phyloP scores from a whole-genome alignment of 129 eudicot genomes.

The Chrysanthemum makinoi region DNA sequence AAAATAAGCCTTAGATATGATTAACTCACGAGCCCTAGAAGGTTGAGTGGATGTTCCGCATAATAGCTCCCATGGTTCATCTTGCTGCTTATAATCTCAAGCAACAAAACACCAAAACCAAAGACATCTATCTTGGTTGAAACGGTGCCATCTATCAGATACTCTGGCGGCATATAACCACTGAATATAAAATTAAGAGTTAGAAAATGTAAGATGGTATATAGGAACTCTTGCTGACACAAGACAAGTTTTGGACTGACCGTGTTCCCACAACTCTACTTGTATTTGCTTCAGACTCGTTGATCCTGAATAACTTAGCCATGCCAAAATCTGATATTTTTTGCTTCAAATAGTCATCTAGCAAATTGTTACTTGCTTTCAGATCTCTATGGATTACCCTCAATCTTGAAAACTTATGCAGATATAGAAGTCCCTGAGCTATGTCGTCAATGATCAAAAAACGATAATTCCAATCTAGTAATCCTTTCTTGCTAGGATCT shows the following conservation, averaged over 20 bases:
- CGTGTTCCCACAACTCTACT: slow-evolving; percentile 36
- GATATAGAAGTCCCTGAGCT: slow-evolving; percentile 38
- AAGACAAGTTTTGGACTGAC: slow-evolving; percentile 16
- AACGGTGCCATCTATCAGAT: too few relatives aligned
- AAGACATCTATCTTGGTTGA: too few relatives aligned
- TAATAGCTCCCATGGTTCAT: too few relatives aligned
- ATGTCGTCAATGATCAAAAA: slow-evolving; percentile 33
- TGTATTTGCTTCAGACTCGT: slow-evolving; percentile 32
- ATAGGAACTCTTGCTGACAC: neutral
- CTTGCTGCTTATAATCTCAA: too few relatives aligned
- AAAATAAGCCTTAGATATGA: too few relatives aligned
- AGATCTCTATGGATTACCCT: slow-evolving; percentile 36
- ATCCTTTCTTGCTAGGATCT: slow-evolving; percentile 26
- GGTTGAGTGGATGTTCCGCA: too few relatives aligned
- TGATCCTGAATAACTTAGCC: slow-evolving; percentile 30
- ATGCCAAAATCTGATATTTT: slow-evolving; percentile 35
- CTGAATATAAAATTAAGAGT: neutral
- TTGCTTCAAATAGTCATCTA: slow-evolving; percentile 30
- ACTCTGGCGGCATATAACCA: too few relatives aligned
- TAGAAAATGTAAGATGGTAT: neutral
- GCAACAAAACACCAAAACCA: too few relatives aligned
- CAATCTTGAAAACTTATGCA: slow-evolving; percentile 31
- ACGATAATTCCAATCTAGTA: slow-evolving; percentile 26
- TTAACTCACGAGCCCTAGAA: too few relatives aligned
- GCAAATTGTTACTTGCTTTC: slow-evolving; percentile 36